A percentile compares a stretch with the other conserved stretches of the same genome.
These are phyloP conservation scores for Diphasiastrum complanatum DNA, from an alignment of 83 land plant species.

Conservation along the genomic window DNA sequence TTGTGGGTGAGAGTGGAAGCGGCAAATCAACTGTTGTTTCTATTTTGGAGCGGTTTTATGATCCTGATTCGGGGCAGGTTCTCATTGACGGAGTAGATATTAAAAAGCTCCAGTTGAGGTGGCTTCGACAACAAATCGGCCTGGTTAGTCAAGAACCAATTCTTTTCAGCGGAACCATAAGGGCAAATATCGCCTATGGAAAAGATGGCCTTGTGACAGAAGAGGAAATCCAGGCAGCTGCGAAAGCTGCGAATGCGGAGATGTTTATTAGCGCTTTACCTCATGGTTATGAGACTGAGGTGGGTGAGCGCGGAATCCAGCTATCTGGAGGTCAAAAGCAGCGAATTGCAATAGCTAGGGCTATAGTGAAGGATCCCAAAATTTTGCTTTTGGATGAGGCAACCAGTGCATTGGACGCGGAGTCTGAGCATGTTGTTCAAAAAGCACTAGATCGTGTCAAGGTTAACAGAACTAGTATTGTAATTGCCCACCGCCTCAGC, in stretches of 20 bases:
- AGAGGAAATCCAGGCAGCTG: slow-evolving; percentile 20
- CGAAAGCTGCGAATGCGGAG: slow-evolving; percentile 35
- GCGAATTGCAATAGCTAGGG: slow-evolving; percentile 34
- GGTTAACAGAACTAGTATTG: slow-evolving; percentile 27
- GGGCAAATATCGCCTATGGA: slow-evolving; percentile 39
- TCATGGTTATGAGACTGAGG: slow-evolving; percentile 25
- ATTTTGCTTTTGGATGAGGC: slow-evolving; percentile 38
- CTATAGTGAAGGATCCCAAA: slow-evolving; percentile 30
- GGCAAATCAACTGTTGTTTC: slow-evolving; percentile 34
- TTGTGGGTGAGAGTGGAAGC: slow-evolving; percentile 43
- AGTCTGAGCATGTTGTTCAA: slow-evolving; percentile 33
- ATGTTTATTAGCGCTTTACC: slow-evolving; percentile 24
- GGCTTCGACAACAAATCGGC: slow-evolving; percentile 40
- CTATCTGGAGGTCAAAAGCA: slow-evolving; percentile 43
- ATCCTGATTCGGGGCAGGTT: slow-evolving; percentile 37
- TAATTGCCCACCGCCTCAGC: slow-evolving; percentile 35
- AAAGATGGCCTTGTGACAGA: slow-evolving; percentile 32
- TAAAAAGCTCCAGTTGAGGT: slow-evolving; percentile 22
- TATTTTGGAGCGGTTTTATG: slow-evolving; percentile 33
- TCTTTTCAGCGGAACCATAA: slow-evolving; percentile 28
- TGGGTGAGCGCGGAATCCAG: slow-evolving; percentile 37
- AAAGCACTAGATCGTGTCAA: slow-evolving; percentile 32
- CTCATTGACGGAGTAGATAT: slow-evolving; percentile 30
- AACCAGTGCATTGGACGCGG: slow-evolving; percentile 41
- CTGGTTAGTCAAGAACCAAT: slow-evolving; percentile 38